Conservation (phyloP, 768 basidiomycete species). For the Russula sp. region DNA sequence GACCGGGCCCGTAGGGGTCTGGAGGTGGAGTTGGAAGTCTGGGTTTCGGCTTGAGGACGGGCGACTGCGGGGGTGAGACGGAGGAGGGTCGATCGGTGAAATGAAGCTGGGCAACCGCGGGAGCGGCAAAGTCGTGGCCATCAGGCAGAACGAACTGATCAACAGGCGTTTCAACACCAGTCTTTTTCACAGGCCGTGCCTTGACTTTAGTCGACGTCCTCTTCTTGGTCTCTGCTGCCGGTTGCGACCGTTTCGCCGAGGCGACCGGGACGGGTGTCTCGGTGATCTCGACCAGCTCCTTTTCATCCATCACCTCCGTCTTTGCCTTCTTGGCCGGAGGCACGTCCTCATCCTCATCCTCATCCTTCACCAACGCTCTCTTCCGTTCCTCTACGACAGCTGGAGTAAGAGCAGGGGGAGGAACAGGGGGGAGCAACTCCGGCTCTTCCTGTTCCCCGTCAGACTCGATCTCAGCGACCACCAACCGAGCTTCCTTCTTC, state of each 20-base stretch:
- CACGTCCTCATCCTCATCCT: conserved; percentile 33
- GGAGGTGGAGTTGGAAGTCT: conserved; percentile 43
- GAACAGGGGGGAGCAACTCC: conserved; percentile 22
- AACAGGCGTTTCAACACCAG: conserved; percentile 27
- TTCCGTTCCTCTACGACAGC: conserved; percentile 28
- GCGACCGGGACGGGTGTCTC: conserved; percentile 17
- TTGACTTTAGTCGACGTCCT: conserved; percentile 43
- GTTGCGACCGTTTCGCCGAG: conserved; percentile 12
- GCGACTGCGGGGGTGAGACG: conserved; percentile 47
- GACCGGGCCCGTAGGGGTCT: conserved; percentile 48
- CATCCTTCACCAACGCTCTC: conserved; percentile 29
- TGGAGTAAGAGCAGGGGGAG: conserved; percentile 20
- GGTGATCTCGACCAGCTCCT: conserved; percentile 18
- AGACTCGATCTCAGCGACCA: conserved; percentile 45
- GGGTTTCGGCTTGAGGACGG: conserved; percentile 33
- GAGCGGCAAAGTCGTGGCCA: conserved; percentile 43
- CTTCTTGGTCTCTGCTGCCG: conserved; percentile 27
- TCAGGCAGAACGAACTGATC: conserved; percentile 50
- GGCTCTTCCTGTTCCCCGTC: conserved; percentile 48
- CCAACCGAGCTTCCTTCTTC: conserved; percentile 43
- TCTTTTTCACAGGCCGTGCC: conserved; percentile 29
- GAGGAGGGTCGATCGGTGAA: conserved; percentile 42
- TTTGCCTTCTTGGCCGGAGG: conserved; percentile 42
- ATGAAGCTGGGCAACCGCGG: conserved; percentile 46
- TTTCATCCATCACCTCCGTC: conserved; percentile 18